These are phyloP conservation scores for Rhododendron ovatum DNA, from an alignment of 148 eudicot species.

Conservation along the genomic window DNA sequence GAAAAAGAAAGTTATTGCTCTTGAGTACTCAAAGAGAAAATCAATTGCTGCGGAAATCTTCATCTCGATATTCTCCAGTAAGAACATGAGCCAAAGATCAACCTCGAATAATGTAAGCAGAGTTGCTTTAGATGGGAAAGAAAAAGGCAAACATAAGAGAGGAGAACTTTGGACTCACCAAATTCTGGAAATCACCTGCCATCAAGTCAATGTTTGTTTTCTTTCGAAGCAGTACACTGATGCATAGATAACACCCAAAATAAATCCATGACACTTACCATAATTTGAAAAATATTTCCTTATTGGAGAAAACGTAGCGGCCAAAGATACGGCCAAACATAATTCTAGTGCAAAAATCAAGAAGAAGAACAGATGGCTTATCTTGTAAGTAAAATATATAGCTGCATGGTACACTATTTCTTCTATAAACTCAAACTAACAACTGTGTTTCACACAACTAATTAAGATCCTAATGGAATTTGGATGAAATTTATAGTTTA, in stretches of 20 bases:
- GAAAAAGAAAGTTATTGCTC: not conserved
- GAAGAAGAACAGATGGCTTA: not conserved
- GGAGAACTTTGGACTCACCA: slow-evolving; percentile 45
- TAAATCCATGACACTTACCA: not conserved
- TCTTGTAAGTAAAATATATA: not conserved
- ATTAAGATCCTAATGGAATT: not conserved
- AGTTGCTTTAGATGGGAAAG: not conserved
- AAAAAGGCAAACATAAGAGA: not conserved
- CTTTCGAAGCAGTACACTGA: slow-evolving; percentile 83
- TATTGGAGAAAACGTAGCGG: not conserved
- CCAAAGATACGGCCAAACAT: not conserved
- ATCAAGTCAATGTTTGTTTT: slow-evolving; percentile 71
- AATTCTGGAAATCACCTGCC: slow-evolving; percentile 65
- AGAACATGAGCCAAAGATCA: not conserved
- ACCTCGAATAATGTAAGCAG: not conserved
- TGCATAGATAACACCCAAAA: slow-evolving; percentile 7
- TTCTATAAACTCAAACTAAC: not conserved
- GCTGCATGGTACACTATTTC: not conserved
- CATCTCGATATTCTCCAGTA: not conserved
- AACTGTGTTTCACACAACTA: not conserved
- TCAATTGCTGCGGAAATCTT: not conserved
- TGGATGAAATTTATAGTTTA: not conserved
- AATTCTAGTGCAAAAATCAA: not conserved
- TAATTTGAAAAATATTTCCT: not conserved
- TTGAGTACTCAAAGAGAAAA: not conserved